A percentile compares a stretch with the other conserved stretches of the same genome.
Evolutionary conservation across 306 rosid genomes (phyloP).

Genomic region (Psophocarpus tetragonolobus): DNA sequence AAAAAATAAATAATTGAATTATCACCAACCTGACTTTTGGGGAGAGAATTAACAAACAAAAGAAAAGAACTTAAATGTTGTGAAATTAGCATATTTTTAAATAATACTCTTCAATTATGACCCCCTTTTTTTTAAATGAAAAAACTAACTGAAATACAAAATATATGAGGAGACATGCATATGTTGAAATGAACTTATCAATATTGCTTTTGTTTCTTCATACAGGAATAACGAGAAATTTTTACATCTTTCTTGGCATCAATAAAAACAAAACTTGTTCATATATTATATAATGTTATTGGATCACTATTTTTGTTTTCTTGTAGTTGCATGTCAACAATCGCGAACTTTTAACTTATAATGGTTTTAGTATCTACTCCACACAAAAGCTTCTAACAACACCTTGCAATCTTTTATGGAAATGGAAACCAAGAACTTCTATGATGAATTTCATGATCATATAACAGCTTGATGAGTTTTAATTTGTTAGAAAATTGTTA

Average conservation of each 20-base stretch:
- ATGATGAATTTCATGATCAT: neutral
- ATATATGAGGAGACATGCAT: neutral
- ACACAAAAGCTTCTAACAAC: neutral
- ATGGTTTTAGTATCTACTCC: neutral
- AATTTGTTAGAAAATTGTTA: neutral
- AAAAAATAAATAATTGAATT: neutral
- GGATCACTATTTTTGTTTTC: neutral
- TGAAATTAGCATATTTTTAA: neutral
- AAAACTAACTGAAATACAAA: neutral
- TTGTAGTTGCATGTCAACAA: neutral
- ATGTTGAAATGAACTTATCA: neutral
- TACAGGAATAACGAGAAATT: neutral
- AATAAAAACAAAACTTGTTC: neutral
- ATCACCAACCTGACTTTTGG: conserved; percentile 15
- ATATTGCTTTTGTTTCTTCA: neutral
- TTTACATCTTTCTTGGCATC: neutral
- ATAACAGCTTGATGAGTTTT: neutral
- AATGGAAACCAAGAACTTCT: neutral
- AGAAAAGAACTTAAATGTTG: neutral
- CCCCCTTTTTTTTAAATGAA: neutral
- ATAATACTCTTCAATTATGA: neutral
- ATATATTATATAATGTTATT: neutral
- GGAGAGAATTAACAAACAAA: neutral
- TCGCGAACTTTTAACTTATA: neutral
- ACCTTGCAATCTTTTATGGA: neutral